phyloP scores from a whole-genome alignment of 768 basidiomycete genomes.

The Butyriboletus loyo region DNA sequence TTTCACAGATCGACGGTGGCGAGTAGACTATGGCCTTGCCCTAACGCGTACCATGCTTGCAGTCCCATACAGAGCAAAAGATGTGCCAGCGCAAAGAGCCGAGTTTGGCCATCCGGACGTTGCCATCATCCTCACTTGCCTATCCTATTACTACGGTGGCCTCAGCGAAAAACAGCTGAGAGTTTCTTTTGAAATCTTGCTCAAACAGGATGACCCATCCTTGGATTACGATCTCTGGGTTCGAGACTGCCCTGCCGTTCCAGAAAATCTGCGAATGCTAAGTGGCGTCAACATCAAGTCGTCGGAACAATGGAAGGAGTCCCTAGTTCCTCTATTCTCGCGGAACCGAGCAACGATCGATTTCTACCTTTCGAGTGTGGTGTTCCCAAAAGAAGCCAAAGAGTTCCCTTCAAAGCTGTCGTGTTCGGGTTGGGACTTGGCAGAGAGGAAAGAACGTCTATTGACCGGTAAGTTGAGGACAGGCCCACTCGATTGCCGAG shows the following conservation, averaged over 20 bases:
- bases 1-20: conserved; percentile 35
- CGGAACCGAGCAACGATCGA: conserved; percentile 31
- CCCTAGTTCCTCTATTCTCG: conserved; percentile 30
- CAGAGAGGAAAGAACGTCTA: conserved; percentile 17
- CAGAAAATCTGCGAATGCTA: conserved; percentile 13
- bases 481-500: fast-evolving
- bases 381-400: conserved; percentile 38
- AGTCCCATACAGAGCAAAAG: conserved; percentile 39
- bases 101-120: conserved; percentile 41
- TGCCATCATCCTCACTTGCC: conserved; percentile 34
- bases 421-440: conserved; percentile 39
- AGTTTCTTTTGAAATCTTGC: conserved; percentile 27
- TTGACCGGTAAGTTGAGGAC: conserved; percentile 14
- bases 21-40: conserved; percentile 39
- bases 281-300: conserved; percentile 31
- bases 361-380: conserved; percentile 36
- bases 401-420: conserved; percentile 35
- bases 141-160: conserved; percentile 38
- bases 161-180: conserved; percentile 30
- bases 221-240: conserved; percentile 35
- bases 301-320: conserved; percentile 15
- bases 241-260: conserved; percentile 12
- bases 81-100: conserved; percentile 35
- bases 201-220: conserved; percentile 30
- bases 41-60: conserved; percentile 33